Percentiles rank a stretch among this genome's conserved stretches.
Conservation (phyloP, 208 protist species). For the Leishmania martiniquensis region DNA sequence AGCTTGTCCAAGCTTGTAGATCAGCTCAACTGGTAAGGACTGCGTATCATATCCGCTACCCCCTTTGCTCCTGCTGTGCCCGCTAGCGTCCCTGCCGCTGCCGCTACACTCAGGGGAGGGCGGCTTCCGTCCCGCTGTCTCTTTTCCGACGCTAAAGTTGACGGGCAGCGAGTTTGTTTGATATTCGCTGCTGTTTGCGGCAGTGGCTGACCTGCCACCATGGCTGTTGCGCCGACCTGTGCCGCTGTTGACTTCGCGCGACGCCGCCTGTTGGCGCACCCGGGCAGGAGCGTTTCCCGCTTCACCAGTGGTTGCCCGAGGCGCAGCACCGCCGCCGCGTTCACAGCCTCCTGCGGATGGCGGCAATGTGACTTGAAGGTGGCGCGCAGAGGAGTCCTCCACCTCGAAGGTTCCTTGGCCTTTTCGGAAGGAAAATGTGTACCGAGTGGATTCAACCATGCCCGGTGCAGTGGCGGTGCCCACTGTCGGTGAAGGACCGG, state of each 20-base stretch:
- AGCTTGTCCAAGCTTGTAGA: conserved; percentile 44
- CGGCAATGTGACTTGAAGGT: conserved; percentile 10
- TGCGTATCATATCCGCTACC: conserved; percentile 55
- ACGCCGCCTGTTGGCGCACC: conserved; percentile 9
- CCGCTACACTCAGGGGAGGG: conserved; percentile 9
- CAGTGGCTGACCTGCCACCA: not conserved
- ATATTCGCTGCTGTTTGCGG: conserved; percentile 25
- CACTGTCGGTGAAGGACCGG: conserved; percentile 1
- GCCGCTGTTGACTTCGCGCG: conserved; percentile 12
- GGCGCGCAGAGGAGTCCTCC: conserved; percentile 5
- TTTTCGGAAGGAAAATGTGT: conserved; percentile 57
- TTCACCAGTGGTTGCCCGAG: not conserved
- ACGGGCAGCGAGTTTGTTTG: conserved; percentile 71
- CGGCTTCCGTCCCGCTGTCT: not conserved
- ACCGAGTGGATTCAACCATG: conserved; percentile 26
- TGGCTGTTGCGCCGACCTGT: not conserved
- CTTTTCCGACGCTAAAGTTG: conserved; percentile 40
- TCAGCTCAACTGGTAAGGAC: conserved; percentile 69
- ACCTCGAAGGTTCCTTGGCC: conserved; percentile 45
- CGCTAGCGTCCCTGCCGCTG: not conserved
- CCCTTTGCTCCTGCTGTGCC: not conserved
- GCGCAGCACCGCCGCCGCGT: not conserved
- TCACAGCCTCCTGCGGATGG: conserved; percentile 19
- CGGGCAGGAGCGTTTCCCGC: not conserved
- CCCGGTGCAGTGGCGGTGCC: not conserved